Base-by-base conservation (phyloP, 306 rosid genomes). In the Rubus idaeus region DNA sequence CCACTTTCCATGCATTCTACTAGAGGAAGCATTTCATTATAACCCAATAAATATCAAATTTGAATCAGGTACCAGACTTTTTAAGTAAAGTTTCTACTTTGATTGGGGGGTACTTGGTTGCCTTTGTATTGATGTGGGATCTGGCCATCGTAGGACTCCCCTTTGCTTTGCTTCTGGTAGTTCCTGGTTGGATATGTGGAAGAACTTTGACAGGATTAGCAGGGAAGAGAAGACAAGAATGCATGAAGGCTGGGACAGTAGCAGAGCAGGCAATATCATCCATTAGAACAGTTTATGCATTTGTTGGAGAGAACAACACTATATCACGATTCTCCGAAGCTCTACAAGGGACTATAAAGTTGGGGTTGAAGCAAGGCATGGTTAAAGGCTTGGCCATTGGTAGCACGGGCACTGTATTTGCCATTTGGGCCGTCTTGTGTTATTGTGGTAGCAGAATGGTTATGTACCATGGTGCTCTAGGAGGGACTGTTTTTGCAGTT, bases 341-440 rank as follows among this genome's bases (percentile, higher is more conserved):
- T 64, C 49, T 79, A 44, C 39, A 50, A 3, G 41, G 73, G 49
- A 37, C 78, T 1, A 65, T 23, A 5, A 71, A 72, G 46, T 14
- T 79, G 55, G 82, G 78, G 30, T 35, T 79, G 37, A 72, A 30
- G 68, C 73, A 72, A 21, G 82, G 78, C 3, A 14, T 79, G 68
- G 21, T 73, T 23, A 79, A 52, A 64, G 82, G 82, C 39, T 64
- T 79, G 41, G 78, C 82, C 13, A 41, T 72, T 53, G 82, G 82
- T 10, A 72, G 82, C 68, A 50, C 45, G 0, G 77, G 67, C 56
- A 3, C 8, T 6, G 41, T 64, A 0, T 72, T 23, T 53, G 47
- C 73, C 21, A 30, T 1, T 21, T 65, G 74, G 74, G 50, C 74
- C 14, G 70, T 73, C 1, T 0, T 79, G 40, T 21, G 49, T 4